A percentile compares a stretch with the other conserved stretches of the same genome.
These are phyloP conservation scores for Alternaria triticina DNA, from an alignment of 2,329 filamentous ascomycete species.

Conservation along the genomic window DNA sequence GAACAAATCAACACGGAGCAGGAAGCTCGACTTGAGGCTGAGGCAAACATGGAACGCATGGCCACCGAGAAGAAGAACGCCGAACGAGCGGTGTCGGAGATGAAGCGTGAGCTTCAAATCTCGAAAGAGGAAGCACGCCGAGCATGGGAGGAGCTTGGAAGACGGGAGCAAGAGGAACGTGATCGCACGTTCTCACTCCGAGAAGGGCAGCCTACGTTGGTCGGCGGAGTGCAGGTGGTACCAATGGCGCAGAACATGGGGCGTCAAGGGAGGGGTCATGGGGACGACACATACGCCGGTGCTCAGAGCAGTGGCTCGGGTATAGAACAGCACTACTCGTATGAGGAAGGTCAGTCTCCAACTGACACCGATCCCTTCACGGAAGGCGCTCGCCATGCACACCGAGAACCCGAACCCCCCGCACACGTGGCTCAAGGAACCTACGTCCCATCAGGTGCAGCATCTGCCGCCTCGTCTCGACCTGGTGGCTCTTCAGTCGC, in stretches of 20 bases:
- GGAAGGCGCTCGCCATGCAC: constrained; percentile 49
- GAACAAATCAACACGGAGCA: constrained; percentile 78
- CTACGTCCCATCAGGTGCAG: constrained; percentile 42
- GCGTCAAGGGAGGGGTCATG: constrained; percentile 47
- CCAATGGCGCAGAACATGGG: constrained; percentile 79
- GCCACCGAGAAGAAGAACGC: constrained; percentile 72
- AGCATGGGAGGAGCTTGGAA: constrained; percentile 95
- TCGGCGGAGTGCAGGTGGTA: constrained; percentile 93
- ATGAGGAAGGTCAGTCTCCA: constrained; percentile 59
- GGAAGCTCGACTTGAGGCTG: constrained; percentile 70
- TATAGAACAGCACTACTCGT: constrained; percentile 56
- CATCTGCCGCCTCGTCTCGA: constrained; percentile 25
- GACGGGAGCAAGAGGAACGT: constrained; percentile 90
- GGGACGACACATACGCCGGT: constrained; percentile 40
- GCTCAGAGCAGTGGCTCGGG: constrained; percentile 41
- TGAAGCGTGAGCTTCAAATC: constrained; percentile 91
- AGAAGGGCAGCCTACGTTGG: constrained; percentile 83
- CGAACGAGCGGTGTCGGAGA: constrained; percentile 82
- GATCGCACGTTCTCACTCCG: constrained; percentile 85
- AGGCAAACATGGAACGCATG: constrained; percentile 69
- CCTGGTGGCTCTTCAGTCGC: constrained; percentile 20
- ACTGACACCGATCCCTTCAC: constrained; percentile 69
- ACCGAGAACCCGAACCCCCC: constrained; percentile 40
- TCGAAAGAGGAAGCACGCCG: constrained; percentile 94
- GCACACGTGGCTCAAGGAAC: constrained; percentile 41